Base-by-base conservation (phyloP, 352 stramenopile species). In the Pythium angustatum region DNA sequence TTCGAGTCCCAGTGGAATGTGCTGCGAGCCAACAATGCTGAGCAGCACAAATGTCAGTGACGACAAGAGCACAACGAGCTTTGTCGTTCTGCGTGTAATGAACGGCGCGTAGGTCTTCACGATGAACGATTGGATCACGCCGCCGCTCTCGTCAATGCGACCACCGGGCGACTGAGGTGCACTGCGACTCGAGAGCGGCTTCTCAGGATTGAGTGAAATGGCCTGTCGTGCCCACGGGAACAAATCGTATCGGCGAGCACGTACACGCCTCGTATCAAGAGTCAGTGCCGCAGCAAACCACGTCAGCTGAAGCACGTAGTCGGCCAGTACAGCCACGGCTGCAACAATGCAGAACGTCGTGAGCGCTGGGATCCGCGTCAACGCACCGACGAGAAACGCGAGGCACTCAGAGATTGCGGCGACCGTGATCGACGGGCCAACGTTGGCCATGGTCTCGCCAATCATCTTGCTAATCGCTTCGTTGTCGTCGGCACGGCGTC, bases 271-370 rank as follows among this genome's bases (percentile, higher is more conserved):
- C 17, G 78, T 71, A 60, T 96, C 88, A 0, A 97, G 58, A 26
- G 86, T 78, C 21, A 97, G 72, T 36, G 87, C 87, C 2, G 88
- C 83, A 8, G 86, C 76, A 66, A 96, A 96, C 87, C 86, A 96
- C 14, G 87, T 94, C 40, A 96, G 77, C 66, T 97, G 90, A 48
- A 96, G 76, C 30, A 78, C 62, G 53, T 95, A 93, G 59, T 96
- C 78, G 3, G 78, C 75, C 24, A 90, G 62, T 8, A 97, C 90
- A 8, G 90, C 87, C 6, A 94, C 61, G 0, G 87, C 82, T 3
- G 90, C 90, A 6, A 97, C 87, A 15, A 91, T 71, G 47, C 88
- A 97, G 48, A 97, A 97, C 59, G 89, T 91, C 34, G 78, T 77
- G 2, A 97, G 73, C 14, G 90, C 90, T 7, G 90, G 90, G 55